These are phyloP conservation scores for Poa pratensis DNA, from an alignment of 176 grass and related monocot genomes.

Conservation along the genomic window DNA sequence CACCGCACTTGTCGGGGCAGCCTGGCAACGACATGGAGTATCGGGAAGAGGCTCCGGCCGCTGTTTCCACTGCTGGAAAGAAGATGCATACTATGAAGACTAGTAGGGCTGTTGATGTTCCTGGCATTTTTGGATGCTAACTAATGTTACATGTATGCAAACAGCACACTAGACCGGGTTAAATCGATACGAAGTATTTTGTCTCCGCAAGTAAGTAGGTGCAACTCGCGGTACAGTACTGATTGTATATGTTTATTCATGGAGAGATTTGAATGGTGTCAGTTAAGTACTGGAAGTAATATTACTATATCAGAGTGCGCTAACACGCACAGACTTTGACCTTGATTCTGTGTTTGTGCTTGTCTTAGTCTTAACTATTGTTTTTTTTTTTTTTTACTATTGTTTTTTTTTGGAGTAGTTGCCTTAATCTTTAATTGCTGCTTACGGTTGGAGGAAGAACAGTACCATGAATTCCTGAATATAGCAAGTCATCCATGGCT, in stretches of 20 bases:
- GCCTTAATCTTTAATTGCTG: neutral
- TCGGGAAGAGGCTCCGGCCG: too few relatives aligned
- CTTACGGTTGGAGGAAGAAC: neutral
- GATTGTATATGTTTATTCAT: neutral
- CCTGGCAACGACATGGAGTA: conserved; percentile 3
- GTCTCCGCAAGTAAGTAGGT: neutral
- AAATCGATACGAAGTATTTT: neutral
- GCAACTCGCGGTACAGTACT: neutral
- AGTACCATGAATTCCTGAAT: neutral
- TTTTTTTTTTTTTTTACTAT: neutral
- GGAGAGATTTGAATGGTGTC: neutral
- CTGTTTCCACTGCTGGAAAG: neutral
- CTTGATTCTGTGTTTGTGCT: neutral
- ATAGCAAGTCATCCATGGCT: neutral
- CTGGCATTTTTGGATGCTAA: neutral
- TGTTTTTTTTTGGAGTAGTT: neutral
- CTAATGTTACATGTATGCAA: neutral
- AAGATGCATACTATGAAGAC: conserved; percentile 2
- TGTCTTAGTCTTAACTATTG: neutral
- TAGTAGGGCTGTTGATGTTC: neutral
- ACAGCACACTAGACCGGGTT: neutral
- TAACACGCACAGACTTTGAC: neutral
- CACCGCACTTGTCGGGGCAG: conserved; percentile 29
- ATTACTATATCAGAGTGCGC: neutral
- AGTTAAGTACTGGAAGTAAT: neutral